Evolutionary conservation across 2,329 filamentous ascomycete species (phyloP).

Genomic region (Hymenoscyphus occultus): DNA sequence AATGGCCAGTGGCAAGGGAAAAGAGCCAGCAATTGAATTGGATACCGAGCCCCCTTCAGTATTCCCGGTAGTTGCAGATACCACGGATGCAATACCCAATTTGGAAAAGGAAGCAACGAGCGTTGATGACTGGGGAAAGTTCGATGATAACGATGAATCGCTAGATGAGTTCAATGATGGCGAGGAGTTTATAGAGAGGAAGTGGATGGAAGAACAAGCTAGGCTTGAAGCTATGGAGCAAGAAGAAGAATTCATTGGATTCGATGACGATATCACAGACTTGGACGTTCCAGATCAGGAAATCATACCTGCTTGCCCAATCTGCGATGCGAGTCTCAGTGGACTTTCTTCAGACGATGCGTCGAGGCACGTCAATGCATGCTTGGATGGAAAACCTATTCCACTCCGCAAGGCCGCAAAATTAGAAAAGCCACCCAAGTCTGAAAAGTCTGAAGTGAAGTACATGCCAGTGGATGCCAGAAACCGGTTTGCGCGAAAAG

Average conservation of each 20-base stretch:
- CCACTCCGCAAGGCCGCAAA: slow-evolving; percentile 45
- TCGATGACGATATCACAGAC: slow-evolving; percentile 20
- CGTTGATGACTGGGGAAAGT: slow-evolving; percentile 49
- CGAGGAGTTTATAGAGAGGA: slow-evolving; percentile 63
- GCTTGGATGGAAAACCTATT: slow-evolving; percentile 77
- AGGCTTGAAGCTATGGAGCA: slow-evolving; percentile 59
- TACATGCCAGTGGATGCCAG: slow-evolving; percentile 26
- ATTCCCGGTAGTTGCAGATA: no score
- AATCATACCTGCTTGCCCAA: slow-evolving; percentile 58
- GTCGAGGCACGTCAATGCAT: slow-evolving; percentile 85
- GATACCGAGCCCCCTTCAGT: background rate
- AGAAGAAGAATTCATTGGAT: slow-evolving; percentile 32
- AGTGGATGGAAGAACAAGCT: slow-evolving; percentile 75
- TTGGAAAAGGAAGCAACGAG: slow-evolving; percentile 50
- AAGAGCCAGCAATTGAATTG: background rate
- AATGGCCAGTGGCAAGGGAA: background rate
- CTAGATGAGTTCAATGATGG: slow-evolving; percentile 45
- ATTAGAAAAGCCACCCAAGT: slow-evolving; percentile 12
- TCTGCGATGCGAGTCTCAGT: slow-evolving; percentile 66
- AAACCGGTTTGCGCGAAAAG: slow-evolving; percentile 57
- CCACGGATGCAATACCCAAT: slow-evolving; percentile 33
- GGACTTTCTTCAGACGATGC: slow-evolving; percentile 64
- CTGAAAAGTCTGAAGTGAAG: slow-evolving; percentile 22
- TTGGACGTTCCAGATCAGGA: slow-evolving; percentile 16
- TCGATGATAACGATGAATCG: slow-evolving; percentile 61